These are phyloP conservation scores for Verruconis gallopava DNA, from an alignment of 2,329 filamentous ascomycete species.

Conservation along the genomic window DNA sequence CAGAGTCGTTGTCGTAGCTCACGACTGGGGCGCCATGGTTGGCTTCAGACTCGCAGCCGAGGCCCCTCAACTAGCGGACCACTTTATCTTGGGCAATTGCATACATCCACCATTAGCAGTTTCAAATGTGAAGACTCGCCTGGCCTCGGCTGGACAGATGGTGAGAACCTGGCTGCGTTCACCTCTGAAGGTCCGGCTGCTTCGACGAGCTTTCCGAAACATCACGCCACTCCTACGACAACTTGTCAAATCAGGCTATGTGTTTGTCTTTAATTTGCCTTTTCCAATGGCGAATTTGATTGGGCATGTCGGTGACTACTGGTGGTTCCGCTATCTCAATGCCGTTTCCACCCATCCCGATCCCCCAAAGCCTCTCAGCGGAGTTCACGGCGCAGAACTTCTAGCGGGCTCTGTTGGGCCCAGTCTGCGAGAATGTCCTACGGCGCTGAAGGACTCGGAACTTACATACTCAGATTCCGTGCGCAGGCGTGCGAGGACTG, in stretches of 20 bases:
- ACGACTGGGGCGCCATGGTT: constrained; percentile 44
- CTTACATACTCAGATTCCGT: constrained; percentile 30
- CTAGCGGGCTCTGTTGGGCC: constrained; percentile 42
- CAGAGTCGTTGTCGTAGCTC: constrained; percentile 34
- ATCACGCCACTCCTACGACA: constrained; percentile 38
- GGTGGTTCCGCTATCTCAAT: constrained; percentile 33
- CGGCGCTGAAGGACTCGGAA: not conserved
- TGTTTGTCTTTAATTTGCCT: constrained; percentile 42
- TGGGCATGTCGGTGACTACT: constrained; percentile 37
- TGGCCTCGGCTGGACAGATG: constrained; percentile 36
- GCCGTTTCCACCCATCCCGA: constrained; percentile 22
- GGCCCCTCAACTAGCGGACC: constrained; percentile 41
- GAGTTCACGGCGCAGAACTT: constrained; percentile 27
- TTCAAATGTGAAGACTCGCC: constrained; percentile 29
- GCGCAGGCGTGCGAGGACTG: constrained; percentile 23
- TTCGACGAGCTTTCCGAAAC: constrained; percentile 31
- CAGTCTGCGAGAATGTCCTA: constrained; percentile 28
- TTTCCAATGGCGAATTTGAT: constrained; percentile 29
- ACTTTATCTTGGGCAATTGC: constrained; percentile 41
- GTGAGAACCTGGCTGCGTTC: constrained; percentile 33
- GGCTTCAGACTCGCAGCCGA: constrained; percentile 45
- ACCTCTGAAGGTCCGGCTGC: constrained; percentile 32
- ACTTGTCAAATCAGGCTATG: constrained; percentile 35
- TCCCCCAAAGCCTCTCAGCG: constrained; percentile 9
- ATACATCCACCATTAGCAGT: constrained; percentile 32